Percentiles rank a stretch among this genome's conserved stretches.
Conservation (phyloP, 192 early-diverging fungal species). For the Backusella tuberculispora region DNA sequence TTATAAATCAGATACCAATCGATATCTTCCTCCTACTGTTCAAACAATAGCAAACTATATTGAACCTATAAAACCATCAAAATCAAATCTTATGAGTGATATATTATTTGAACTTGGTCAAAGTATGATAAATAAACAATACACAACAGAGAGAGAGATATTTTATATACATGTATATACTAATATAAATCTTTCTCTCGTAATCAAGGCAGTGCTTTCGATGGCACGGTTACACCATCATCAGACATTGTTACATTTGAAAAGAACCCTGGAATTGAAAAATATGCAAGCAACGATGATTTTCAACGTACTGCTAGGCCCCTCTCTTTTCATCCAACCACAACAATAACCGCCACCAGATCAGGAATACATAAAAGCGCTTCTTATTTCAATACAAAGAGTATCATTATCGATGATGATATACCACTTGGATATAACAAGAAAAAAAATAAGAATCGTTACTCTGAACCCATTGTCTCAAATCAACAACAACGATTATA, state of each 20-base stretch:
- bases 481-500: background rate
- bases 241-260: background rate
- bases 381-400: background rate
- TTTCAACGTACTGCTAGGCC: constrained; percentile 1
- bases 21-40: background rate
- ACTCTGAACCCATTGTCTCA: background rate
- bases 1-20: background rate
- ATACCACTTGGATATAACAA: background rate
- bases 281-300: background rate
- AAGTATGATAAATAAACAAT: background rate
- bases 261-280: background rate
- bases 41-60: background rate
- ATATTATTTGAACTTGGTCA: background rate
- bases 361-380: background rate
- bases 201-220: background rate
- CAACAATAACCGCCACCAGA: background rate
- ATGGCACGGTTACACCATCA: background rate
- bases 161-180: background rate
- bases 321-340: constrained; percentile 2
- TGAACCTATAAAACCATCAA: background rate
- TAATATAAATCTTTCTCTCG: background rate
- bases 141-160: too few species aligned
- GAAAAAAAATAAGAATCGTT: background rate
- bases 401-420: background rate
- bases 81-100: constrained; percentile 6